phyloP scores from a whole-genome alignment of 148 eudicot species.

The Silene conica region DNA sequence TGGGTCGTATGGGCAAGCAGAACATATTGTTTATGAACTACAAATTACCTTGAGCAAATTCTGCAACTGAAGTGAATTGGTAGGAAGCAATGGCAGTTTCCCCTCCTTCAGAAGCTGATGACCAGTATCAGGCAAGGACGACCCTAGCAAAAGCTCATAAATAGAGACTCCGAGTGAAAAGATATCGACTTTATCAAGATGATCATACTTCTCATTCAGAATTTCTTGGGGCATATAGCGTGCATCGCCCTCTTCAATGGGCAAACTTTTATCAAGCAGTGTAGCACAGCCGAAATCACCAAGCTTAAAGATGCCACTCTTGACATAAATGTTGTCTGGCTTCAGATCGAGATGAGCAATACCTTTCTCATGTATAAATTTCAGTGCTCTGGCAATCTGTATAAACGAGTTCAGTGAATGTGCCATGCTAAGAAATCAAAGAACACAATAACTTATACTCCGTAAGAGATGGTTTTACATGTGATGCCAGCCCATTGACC shows the following conservation, averaged over 20 bases:
- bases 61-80: constrained; percentile 62
- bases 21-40: no score
- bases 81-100: constrained; percentile 81
- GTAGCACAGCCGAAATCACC: constrained; percentile 99
- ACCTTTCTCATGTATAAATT: constrained; percentile 72
- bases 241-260: constrained; percentile 96
- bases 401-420: background rate
- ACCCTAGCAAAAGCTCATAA: constrained; percentile 72
- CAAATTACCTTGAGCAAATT: constrained; percentile 67
- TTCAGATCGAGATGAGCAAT: constrained; percentile 89
- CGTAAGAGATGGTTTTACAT: no score
- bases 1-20: no score
- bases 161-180: constrained; percentile 79
- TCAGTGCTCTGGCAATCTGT: constrained; percentile 82
- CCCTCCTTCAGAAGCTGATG: constrained; percentile 56
- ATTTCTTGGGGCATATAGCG: constrained; percentile 95
- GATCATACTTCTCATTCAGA: constrained; percentile 76
- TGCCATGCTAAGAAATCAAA: no score
- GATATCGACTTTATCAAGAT: constrained; percentile 90
- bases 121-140: constrained; percentile 56
- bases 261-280: constrained; percentile 65
- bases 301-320: constrained; percentile 69
- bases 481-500: no score
- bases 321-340: constrained; percentile 91
- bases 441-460: no score